These are phyloP conservation scores for Fusarium nanum DNA, from an alignment of 2,329 filamentous ascomycete genomes.

Conservation along the genomic window DNA sequence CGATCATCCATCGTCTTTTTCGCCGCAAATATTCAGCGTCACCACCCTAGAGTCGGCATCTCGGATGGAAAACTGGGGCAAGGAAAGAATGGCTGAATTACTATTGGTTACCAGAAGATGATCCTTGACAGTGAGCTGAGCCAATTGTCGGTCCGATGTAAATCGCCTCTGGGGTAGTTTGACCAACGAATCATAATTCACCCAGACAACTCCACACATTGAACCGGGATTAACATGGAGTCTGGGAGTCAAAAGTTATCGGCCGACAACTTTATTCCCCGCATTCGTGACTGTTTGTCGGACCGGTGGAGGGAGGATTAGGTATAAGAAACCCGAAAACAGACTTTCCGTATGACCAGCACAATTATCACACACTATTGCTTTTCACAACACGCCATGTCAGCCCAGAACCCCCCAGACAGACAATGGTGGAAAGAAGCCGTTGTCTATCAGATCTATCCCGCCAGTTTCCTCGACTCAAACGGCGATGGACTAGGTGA, in stretches of 20 bases:
- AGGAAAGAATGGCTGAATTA: constrained; percentile 24
- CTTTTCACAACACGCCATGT: background rate
- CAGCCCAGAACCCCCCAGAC: constrained; percentile 1
- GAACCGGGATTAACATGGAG: background rate
- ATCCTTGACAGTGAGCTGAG: background rate
- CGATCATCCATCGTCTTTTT: background rate
- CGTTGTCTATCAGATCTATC: constrained; percentile 53
- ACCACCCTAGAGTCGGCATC: background rate
- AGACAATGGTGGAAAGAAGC: constrained; percentile 41
- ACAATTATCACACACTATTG: no score
- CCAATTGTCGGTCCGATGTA: constrained; percentile 8
- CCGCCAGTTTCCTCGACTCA: constrained; percentile 42
- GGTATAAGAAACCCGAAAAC: constrained; percentile 2
- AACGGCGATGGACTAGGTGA: constrained; percentile 42
- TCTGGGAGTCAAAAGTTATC: background rate
- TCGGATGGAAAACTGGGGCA: background rate
- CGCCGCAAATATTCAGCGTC: background rate
- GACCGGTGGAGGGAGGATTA: background rate
- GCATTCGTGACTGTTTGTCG: background rate
- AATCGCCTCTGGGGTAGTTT: background rate
- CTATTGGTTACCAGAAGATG: background rate
- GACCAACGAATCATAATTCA: constrained; percentile 29
- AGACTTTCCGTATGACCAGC: background rate
- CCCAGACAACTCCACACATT: background rate
- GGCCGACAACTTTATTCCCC: background rate